Base-by-base conservation (phyloP, 2,329 filamentous ascomycete genomes). In the Neurospora sp. region DNA sequence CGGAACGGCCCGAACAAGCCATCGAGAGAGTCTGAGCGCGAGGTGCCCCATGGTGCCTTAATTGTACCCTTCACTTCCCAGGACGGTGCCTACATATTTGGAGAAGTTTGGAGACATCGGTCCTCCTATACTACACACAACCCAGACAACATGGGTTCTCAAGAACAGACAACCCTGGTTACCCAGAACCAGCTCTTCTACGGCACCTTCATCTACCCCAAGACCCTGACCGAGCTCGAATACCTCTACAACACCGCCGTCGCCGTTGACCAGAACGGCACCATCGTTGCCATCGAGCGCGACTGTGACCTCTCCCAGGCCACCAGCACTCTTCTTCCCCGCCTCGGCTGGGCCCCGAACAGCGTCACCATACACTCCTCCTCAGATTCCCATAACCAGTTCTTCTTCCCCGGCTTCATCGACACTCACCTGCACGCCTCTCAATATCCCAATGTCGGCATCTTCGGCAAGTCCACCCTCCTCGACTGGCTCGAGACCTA, bases 341-440 rank as follows among this genome's bases (percentile, higher is more conserved):
- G 74, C 23, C 78, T 87, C 6, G 83, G 82, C 1, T 88, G 86
- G 86, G 70, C 72, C 1, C 71, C 70, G 1, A 75, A 75, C 6
- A 78, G 83, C 3, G 80, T 85, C 17, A 74, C 78, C 2, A 75
- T 85, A 10, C 76, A 78, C 11, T 74, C 72, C 2, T 76, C 76
- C 66, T 76, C 79, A 62, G 12, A 23, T 33, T 62, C 52, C 52
- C 23, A 62, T 33, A 85, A 85, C 11, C 86, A 91, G 69, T 95
- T 95, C 81, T 93, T 92, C 83, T 95, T 96, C 75, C 92, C 92
- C 0, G 92, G 92, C 6, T 93, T 95, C 77, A 89, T 96, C 71
- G 90, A 99, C 80, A 97, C 96, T 0, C 96, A 99, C 79, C 91
- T 97, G 70, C 96, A 99, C 79, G 96, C 96, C 8, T 88, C 94